phyloP scores from a whole-genome alignment of 2,329 filamentous ascomycete genomes.

The Aureobasidium sp. region DNA sequence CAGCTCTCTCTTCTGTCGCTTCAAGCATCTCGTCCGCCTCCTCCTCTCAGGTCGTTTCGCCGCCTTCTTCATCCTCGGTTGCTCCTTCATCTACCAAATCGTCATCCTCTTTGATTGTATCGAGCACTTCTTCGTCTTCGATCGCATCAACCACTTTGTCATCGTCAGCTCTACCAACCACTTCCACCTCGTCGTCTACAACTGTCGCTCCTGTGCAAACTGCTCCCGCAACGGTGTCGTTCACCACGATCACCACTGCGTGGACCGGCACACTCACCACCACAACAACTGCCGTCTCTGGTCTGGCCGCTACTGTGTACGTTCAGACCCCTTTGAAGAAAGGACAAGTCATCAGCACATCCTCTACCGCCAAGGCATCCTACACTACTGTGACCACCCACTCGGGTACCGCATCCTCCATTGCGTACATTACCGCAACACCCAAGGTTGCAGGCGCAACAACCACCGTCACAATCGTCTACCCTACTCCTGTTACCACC shows the following conservation, averaged over 20 bases:
- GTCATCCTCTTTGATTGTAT: background rate
- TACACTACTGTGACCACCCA: slow-evolving; percentile 12
- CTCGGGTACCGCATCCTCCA: slow-evolving; percentile 16
- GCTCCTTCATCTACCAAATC: background rate
- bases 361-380: slow-evolving; percentile 1
- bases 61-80: too few species aligned
- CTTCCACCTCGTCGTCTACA: background rate
- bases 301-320: slow-evolving; percentile 21
- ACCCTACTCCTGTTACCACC: background rate
- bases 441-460: slow-evolving; percentile 16
- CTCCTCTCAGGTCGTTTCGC: too few species aligned
- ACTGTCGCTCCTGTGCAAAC: slow-evolving; percentile 1
- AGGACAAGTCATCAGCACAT: slow-evolving; percentile 4
- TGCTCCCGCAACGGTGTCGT: slow-evolving; percentile 23
- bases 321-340: slow-evolving; percentile 21
- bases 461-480: slow-evolving; percentile 14
- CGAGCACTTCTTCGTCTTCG: background rate
- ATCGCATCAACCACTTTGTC: too few species aligned
- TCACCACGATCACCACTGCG: slow-evolving; percentile 22
- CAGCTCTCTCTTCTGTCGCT: background rate
- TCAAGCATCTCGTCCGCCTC: background rate
- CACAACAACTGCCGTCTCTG: slow-evolving; percentile 18
- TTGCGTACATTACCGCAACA: slow-evolving; percentile 12
- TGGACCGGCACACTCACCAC: slow-evolving; percentile 23
- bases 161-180: background rate